A percentile compares a stretch with the other conserved stretches of the same genome.
Evolutionary conservation across 2,329 filamentous ascomycete genomes (phyloP).

Genomic region (Penicillium sp.): DNA sequence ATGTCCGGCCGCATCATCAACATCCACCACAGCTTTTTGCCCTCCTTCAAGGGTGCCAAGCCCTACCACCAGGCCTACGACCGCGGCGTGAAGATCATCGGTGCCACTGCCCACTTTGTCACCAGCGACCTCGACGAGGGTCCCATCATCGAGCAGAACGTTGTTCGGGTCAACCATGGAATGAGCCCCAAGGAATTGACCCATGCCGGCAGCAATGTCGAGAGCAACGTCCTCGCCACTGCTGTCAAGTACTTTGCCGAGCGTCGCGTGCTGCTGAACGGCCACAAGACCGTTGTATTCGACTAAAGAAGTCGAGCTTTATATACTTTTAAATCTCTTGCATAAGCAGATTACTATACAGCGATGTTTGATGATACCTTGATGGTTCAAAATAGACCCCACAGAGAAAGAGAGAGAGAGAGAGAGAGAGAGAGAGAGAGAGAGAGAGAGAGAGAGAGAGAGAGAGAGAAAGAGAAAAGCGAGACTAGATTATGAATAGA

Average conservation of each 20-base stretch:
- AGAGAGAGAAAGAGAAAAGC: not conserved
- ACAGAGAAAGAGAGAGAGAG: too few relatives aligned
- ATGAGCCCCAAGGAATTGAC: conserved; percentile 77
- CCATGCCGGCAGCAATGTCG: conserved; percentile 80
- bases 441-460: not conserved
- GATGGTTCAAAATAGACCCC: not conserved
- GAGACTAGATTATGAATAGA: too few relatives aligned
- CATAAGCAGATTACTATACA: not conserved
- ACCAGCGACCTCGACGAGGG: conserved; percentile 85
- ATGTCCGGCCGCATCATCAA: conserved; percentile 91
- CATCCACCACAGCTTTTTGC: conserved; percentile 87
- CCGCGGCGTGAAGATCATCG: conserved; percentile 85
- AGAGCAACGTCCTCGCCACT: conserved; percentile 79
- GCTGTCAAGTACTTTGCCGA: conserved; percentile 86
- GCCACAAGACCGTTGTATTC: conserved; percentile 80
- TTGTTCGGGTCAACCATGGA: conserved; percentile 75
- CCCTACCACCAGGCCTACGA: conserved; percentile 89
- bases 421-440: not conserved
- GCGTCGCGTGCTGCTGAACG: conserved; percentile 76
- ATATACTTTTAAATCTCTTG: not conserved
- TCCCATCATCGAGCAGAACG: conserved; percentile 84
- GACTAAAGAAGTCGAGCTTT: conserved; percentile 40
- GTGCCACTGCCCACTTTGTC: conserved; percentile 83
- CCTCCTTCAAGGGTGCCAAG: conserved; percentile 84
- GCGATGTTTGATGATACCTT: not conserved